Evolutionary conservation across 2,329 filamentous ascomycete genomes (phyloP).

Genomic region (Lachnum nothofagi): DNA sequence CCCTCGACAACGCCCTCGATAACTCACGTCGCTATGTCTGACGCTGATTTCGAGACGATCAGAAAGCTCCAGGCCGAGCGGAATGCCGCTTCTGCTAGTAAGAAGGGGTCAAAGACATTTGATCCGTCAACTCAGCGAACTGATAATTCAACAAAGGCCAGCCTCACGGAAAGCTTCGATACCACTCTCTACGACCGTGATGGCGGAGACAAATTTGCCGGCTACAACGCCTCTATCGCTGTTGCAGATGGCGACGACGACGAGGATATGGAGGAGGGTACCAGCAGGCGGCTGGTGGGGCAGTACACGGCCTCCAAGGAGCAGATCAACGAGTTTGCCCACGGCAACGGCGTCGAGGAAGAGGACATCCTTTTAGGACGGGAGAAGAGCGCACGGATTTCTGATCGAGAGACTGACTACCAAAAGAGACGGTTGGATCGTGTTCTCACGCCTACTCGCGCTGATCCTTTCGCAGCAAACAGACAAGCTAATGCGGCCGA

Average conservation of each 20-base stretch:
- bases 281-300: constrained; percentile 73
- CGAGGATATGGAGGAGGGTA: constrained; percentile 71
- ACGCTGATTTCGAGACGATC: constrained; percentile 82
- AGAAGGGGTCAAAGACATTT: constrained; percentile 76
- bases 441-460: constrained; percentile 76
- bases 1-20: no score
- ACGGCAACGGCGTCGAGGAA: constrained; percentile 79
- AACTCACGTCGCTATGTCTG: constrained; percentile 47
- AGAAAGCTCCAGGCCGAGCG: constrained; percentile 88
- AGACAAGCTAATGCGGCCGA: constrained; percentile 60
- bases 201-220: constrained; percentile 74
- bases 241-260: constrained; percentile 73
- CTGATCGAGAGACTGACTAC: constrained; percentile 92
- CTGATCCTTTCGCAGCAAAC: constrained; percentile 78
- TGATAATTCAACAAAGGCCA: constrained; percentile 83
- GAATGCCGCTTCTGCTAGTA: constrained; percentile 70
- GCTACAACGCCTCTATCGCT: constrained; percentile 87
- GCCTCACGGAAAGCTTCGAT: constrained; percentile 84
- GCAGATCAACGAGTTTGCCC: constrained; percentile 91
- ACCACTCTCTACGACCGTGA: constrained; percentile 79
- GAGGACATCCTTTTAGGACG: constrained; percentile 80
- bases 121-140: constrained; percentile 74
- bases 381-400: constrained; percentile 86
- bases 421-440: constrained; percentile 93
- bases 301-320: constrained; percentile 92